Evolutionary conservation across 2,329 filamentous ascomycete species (phyloP).

Genomic region (Colletotrichum limetticola): DNA sequence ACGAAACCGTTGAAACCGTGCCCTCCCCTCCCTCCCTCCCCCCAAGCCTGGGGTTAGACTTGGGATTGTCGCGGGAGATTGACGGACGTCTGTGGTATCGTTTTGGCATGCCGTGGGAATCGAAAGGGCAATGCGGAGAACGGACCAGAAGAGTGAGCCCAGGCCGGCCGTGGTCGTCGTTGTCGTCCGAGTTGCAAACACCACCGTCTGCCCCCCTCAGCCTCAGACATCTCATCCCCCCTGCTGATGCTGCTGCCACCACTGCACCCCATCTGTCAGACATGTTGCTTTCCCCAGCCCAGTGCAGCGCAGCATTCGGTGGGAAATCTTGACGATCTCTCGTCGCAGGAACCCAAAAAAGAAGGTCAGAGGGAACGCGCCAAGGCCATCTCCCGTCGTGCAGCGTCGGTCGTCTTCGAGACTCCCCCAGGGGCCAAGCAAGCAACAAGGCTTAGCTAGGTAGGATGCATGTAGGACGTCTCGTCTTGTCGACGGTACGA

Average conservation of each 20-base stretch:
- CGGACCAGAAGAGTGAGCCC: neutral
- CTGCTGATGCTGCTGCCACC: neutral
- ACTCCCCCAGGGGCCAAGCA: neutral
- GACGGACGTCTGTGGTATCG: conserved; percentile 23
- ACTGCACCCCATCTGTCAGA: neutral
- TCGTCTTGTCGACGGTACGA: neutral
- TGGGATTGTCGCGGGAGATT: conserved; percentile 28
- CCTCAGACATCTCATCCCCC: neutral
- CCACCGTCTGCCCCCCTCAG: neutral
- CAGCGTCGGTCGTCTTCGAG: conserved; percentile 6
- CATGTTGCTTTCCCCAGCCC: neutral
- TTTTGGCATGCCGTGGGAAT: conserved; percentile 22
- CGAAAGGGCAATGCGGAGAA: conserved; percentile 19
- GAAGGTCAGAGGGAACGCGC: conserved; percentile 13
- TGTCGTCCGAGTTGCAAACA: neutral
- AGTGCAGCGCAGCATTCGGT: conserved; percentile 6
- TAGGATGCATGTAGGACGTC: neutral
- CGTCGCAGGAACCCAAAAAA: conserved; percentile 11
- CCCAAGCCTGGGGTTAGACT: neutral
- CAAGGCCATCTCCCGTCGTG: conserved; percentile 24
- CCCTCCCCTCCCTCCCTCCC: neutral
- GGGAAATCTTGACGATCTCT: conserved; percentile 4
- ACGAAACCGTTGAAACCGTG: conserved; percentile 33
- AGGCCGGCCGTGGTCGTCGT: neutral
- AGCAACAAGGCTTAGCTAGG: neutral